Base-by-base conservation (phyloP, 2,329 filamentous ascomycete genomes). In the Bipolaris cookei region DNA sequence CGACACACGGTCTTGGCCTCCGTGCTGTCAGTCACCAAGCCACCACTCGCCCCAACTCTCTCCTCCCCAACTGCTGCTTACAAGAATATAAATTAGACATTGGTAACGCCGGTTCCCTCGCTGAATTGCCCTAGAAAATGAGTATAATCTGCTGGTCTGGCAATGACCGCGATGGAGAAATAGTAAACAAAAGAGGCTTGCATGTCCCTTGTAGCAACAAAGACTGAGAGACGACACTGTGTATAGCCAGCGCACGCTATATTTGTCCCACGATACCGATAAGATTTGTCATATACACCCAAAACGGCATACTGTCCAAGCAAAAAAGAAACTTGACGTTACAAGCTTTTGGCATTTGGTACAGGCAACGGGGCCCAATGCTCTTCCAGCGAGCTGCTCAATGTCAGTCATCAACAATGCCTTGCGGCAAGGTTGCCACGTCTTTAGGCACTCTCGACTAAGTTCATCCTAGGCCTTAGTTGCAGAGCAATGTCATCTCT, bases 401-500 rank as follows among this genome's bases (percentile, higher is more conserved):
- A 57, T 61, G 39, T 51, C 34, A 14, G 28, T 53, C 68, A 32
- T 56, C 59, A 52, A 53, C 54, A 43, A 54, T 56, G 30, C 28
- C 44, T 21, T 48, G 43, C 39, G 28, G 41, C 39, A 23, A 59
- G 43, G 42, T 46, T 25, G 35, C 57, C 43, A 53, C 18, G n/a
- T 37, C 46, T 48, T 63, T 74, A 76, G 53, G 67, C 70, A 38
- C 62, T 65, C 6, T 43, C 32, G 1, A 74, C 70, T 76, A 86
- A 77, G 70, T 83, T 79, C 83, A 84, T 84, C 56, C 78, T 79
- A 34, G 86, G 86, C 67, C 78, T 78, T 72, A 89, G 76, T 63
- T 86, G 80, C n/a, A 76, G 77, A 55, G 80, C 77, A 74, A 94
- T 77, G 54, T 91, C 86, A 32, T 89, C 85, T 69, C 83, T 84